phyloP scores from a whole-genome alignment of 2,329 filamentous ascomycete species.

The Colletotrichum tamarilloi region DNA sequence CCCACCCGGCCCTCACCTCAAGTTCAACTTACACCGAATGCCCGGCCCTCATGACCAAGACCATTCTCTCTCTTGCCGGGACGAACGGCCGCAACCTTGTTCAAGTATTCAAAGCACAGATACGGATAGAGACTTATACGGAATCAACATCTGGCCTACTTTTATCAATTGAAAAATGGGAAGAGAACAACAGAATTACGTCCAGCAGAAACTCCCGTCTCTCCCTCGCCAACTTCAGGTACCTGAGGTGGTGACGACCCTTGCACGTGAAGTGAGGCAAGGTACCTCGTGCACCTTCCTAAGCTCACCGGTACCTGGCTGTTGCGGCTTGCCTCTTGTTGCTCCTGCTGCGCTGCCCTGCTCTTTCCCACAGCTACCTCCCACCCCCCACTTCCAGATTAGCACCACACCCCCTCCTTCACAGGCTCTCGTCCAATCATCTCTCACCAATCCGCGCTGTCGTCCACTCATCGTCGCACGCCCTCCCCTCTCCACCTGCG shows the following conservation, averaged over 20 bases:
- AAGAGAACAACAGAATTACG: background rate
- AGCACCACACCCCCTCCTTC: constrained; percentile 9
- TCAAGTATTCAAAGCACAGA: background rate
- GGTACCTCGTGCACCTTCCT: constrained; percentile 6
- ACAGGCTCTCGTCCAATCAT: constrained; percentile 12
- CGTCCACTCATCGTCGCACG: constrained; percentile 9
- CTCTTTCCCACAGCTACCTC: constrained; percentile 20
- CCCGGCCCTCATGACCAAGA: background rate
- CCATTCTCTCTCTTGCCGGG: background rate
- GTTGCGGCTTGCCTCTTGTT: background rate
- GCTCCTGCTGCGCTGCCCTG: background rate
- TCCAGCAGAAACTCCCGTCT: background rate
- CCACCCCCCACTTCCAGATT: constrained; percentile 5
- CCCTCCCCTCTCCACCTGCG: constrained; percentile 21
- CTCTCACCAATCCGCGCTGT: background rate
- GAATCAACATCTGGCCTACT: background rate
- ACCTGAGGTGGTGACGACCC: background rate
- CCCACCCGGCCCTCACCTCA: background rate
- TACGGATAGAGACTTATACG: background rate
- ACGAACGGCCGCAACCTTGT: background rate
- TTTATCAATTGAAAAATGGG: background rate
- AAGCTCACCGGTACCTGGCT: background rate
- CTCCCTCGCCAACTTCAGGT: background rate
- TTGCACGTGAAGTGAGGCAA: background rate
- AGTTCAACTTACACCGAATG: background rate